A percentile compares a stretch with the other conserved stretches of the same genome.
Evolutionary conservation across 331 rosid species (phyloP).

Genomic region (Saraca asoca): DNA sequence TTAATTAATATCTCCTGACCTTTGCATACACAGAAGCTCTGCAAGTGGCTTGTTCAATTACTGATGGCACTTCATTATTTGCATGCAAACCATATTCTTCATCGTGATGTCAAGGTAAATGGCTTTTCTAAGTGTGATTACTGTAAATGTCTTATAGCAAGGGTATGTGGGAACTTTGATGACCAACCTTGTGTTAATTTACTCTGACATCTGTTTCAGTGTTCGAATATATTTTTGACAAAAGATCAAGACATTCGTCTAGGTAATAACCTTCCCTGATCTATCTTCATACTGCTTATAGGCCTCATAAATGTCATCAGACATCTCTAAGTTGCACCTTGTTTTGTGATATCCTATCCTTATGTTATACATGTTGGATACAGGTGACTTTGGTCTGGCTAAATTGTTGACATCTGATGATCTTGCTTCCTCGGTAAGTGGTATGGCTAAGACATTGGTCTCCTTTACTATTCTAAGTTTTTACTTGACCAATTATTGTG

Average conservation of each 20-base stretch:
- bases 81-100: slow-evolving; percentile 91
- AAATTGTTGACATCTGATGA: slow-evolving; percentile 96
- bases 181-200: too few relatives aligned
- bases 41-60: slow-evolving; percentile 99
- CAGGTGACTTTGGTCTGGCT: slow-evolving; percentile 99
- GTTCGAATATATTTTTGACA: slow-evolving; percentile 95
- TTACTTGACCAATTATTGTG: slow-evolving; percentile 6
- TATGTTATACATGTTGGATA: background rate
- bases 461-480: background rate
- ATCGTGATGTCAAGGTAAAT: slow-evolving; percentile 93
- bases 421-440: slow-evolving; percentile 93
- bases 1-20: slow-evolving; percentile 17
- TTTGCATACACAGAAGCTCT: slow-evolving; percentile 64
- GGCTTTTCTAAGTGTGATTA: background rate
- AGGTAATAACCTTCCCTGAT: slow-evolving; percentile 42
- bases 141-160: background rate
- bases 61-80: slow-evolving; percentile 95
- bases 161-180: slow-evolving; percentile 11
- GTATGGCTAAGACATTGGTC: slow-evolving; percentile 11
- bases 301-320: background rate
- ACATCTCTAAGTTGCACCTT: background rate
- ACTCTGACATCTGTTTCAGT: slow-evolving; percentile 49
- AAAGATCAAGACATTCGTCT: slow-evolving; percentile 92
- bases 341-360: background rate
- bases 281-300: slow-evolving; percentile 5